Percentiles rank a stretch among this genome's conserved stretches.
Conservation (phyloP, 2,329 filamentous ascomycete species). For the Zasmidium angulare region DNA sequence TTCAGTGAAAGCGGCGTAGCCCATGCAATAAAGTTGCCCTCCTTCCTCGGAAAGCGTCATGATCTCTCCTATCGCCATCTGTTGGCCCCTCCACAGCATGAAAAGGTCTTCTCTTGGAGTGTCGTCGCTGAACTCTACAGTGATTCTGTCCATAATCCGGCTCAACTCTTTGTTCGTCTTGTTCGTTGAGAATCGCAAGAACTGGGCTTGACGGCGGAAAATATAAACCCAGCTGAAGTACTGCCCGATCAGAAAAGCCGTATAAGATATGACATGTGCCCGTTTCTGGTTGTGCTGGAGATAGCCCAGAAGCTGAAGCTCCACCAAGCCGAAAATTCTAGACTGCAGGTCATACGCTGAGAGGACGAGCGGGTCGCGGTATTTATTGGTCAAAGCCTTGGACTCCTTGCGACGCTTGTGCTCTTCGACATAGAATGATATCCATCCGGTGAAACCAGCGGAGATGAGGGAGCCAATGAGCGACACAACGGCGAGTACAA, state of each 20-base stretch:
- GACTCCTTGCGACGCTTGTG: not conserved
- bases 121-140: not conserved
- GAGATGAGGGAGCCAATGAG: not conserved
- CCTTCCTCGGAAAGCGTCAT: not conserved
- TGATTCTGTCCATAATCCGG: not conserved
- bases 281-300: not conserved
- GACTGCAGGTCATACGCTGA: not conserved
- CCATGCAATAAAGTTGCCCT: not conserved
- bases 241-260: not conserved
- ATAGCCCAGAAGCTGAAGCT: not conserved
- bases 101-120: not conserved
- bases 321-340: not conserved
- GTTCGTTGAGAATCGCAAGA: not conserved
- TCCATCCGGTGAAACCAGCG: not conserved
- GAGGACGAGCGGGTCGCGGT: not conserved
- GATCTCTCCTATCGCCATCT: not conserved
- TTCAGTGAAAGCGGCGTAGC: not conserved
- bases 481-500: not conserved
- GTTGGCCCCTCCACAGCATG: not conserved
- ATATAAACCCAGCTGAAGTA: not conserved
- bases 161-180: not conserved
- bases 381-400: not conserved
- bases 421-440: not conserved
- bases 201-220: not conserved
- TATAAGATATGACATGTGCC: not conserved